phyloP scores from a whole-genome alignment of 2,329 filamentous ascomycete species.

The Fusarium keratoplasticum region DNA sequence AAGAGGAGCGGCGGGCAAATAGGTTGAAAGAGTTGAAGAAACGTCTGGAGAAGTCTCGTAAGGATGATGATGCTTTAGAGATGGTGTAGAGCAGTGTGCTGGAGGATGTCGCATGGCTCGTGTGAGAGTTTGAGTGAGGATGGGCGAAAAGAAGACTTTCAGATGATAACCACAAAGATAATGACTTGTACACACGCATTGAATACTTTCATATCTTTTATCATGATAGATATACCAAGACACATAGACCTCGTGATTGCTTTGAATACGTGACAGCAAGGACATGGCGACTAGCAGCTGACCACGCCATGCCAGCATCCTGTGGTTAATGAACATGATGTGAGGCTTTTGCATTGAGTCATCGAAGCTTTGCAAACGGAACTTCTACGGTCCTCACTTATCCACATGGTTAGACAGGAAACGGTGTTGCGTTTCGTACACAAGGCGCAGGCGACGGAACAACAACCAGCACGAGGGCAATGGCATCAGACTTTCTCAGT shows the following conservation, averaged over 20 bases:
- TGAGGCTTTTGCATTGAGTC: neutral
- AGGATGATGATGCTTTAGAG: neutral
- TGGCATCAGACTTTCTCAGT: neutral
- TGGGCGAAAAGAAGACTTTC: neutral
- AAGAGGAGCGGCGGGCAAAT: conserved; percentile 5
- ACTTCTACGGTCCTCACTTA: neutral
- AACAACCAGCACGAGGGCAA: neutral
- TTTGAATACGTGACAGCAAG: neutral
- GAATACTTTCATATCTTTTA: neutral
- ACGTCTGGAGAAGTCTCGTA: neutral
- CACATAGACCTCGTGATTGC: neutral
- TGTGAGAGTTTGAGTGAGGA: neutral
- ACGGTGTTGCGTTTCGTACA: neutral
- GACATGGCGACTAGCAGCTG: neutral
- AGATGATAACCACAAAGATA: neutral
- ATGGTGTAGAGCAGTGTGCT: neutral
- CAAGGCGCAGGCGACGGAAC: neutral
- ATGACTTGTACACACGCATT: neutral
- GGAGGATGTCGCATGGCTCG: neutral
- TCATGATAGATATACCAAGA: neutral
- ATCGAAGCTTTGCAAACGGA: neutral
- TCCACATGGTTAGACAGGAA: neutral
- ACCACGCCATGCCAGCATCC: neutral
- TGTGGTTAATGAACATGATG: neutral
- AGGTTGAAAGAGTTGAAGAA: neutral